Base-by-base conservation (phyloP, 129 eudicot species). In the Heracleum sosnowskyi region DNA sequence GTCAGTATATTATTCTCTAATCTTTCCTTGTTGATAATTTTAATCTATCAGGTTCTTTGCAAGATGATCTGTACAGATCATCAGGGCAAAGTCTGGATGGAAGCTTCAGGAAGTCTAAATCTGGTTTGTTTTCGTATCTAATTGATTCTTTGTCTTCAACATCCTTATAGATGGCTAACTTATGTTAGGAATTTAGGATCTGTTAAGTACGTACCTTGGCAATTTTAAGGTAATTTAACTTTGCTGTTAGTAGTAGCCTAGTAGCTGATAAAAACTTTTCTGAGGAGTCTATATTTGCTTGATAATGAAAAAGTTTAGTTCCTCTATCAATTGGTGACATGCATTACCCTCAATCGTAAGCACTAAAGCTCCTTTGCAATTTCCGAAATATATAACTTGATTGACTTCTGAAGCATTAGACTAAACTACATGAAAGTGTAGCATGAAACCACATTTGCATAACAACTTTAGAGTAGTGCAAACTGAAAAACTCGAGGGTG, bases 11-110 rank as follows among this genome's bases (percentile, higher is more conserved):
- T 24, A 72, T 29, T 73, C 3, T 73, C 20, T 40, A 17, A 41
- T 20, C 76, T 41, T 40, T n/a, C 12, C 5, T 12, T n/a, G 49
- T n/a, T 74, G 3, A 28, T 28, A 45, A 42, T 41, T 2, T 44
- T 76, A 1, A 70, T 34, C 47, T 41, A 33, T 28, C 79, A 84
- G 88, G 84, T 70, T 40, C 45, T 20, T 82, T 73, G 82, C 79
- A 55, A 69, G 70, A 79, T 79, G 82, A 81, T 42, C 55, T 73
- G 35, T 77, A 75, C 55, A 78, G 83, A 24, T 78, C 82, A 34
- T 74, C 85, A 33, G 77, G 78, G n/a, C 85, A 68, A 76, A 85
- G 88, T 81, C 47, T 81, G 47, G 82, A 75, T 44, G 81, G 85
- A 81, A 85, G 88, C 36, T 85, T 85, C 80, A 28, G 85, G 78